Percentiles rank a stretch among this genome's conserved stretches.
phyloP scores from a whole-genome alignment of 2,329 filamentous ascomycete species.

The Daldinia sp. region DNA sequence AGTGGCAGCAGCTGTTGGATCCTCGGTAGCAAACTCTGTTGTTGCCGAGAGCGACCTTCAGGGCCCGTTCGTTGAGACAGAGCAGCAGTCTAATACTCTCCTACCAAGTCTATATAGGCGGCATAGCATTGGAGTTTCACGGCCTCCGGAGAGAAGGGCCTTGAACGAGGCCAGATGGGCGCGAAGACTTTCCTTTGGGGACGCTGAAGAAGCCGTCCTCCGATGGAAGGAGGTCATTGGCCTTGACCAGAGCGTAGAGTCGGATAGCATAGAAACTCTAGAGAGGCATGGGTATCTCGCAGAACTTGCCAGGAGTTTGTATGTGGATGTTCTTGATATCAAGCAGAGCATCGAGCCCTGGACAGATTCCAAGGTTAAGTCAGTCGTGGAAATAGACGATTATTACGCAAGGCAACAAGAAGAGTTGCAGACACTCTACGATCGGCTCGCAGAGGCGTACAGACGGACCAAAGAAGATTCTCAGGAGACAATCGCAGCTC shows the following conservation, averaged over 20 bases:
- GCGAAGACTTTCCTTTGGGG: conserved; percentile 79
- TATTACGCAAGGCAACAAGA: conserved; percentile 72
- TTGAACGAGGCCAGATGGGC: conserved; percentile 74
- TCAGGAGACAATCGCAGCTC: conserved; percentile 75
- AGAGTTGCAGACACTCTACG: conserved; percentile 75
- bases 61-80: conserved; percentile 63
- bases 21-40: conserved; percentile 70
- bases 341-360: conserved; percentile 68
- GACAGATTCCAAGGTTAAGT: conserved; percentile 68
- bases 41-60: conserved; percentile 71
- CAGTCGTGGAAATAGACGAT: conserved; percentile 70
- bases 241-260: conserved; percentile 54
- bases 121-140: conserved; percentile 64
- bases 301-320: conserved; percentile 69
- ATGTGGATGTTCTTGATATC: conserved; percentile 64
- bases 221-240: conserved; percentile 70
- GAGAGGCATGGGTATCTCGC: conserved; percentile 51
- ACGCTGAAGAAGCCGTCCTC: conserved; percentile 80
- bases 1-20: conserved; percentile 55
- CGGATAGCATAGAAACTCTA: conserved; percentile 43
- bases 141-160: conserved; percentile 48
- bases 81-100: conserved; percentile 59
- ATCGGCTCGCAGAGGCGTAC: conserved; percentile 77
- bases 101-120: conserved; percentile 70
- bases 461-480: conserved; percentile 75